These are phyloP conservation scores for Dalbergia cochinchinensis DNA, from an alignment of 306 rosid species.

Conservation along the genomic window DNA sequence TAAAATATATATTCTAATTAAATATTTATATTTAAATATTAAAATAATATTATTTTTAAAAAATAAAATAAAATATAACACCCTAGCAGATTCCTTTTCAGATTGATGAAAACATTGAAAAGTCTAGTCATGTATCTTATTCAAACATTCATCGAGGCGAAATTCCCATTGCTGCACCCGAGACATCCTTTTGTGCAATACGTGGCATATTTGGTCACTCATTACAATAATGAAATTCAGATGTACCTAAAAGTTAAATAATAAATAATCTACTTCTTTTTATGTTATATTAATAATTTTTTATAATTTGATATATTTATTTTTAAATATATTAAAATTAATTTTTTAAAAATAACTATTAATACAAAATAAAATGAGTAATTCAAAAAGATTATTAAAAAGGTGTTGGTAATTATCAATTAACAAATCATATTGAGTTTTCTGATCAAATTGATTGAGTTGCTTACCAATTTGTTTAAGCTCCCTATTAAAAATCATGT, in stretches of 20 bases:
- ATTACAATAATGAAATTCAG: neutral
- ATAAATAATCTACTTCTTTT: too few relatives aligned
- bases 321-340: too few relatives aligned
- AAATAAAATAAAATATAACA: neutral
- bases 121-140: constrained; percentile 47
- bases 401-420: neutral
- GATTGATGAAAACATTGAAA: constrained; percentile 62
- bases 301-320: too few relatives aligned
- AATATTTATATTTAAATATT: neutral
- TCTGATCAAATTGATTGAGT: too few relatives aligned
- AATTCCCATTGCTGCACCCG: constrained; percentile 31
- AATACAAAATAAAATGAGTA: too few relatives aligned
- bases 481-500: too few relatives aligned
- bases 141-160: constrained; percentile 40
- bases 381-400: neutral
- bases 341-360: too few relatives aligned
- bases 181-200: constrained; percentile 27
- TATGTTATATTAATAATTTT: too few relatives aligned
- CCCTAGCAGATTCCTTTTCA: constrained; percentile 52
- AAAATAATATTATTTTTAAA: neutral
- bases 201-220: neutral
- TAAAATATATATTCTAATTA: neutral
- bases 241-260: too few relatives aligned
- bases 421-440: neutral
- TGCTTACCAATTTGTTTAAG: too few relatives aligned